Evolutionary conservation across 805 yeast species (phyloP), one percentile per base, ranked within the genome.

Genomic region (Kazachstania bromeliacearum): DNA sequence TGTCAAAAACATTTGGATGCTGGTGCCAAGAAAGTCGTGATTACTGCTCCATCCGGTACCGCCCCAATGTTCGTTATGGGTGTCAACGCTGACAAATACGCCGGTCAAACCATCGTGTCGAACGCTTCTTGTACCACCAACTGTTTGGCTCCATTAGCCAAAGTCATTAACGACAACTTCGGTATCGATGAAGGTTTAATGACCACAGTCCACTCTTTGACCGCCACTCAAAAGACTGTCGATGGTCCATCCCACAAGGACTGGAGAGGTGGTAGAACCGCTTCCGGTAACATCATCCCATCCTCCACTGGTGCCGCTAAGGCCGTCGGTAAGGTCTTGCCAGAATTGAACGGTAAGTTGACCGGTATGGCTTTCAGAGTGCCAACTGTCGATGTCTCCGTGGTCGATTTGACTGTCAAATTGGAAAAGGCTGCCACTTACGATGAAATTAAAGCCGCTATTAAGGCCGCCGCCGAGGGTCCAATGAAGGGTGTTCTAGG

Each of bases 221-320:
- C 82, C 44, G 82, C 82, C 44, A 73, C 82, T 47, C 82, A 77
- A 64, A 76, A 76, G 69, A 75, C 81, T 45, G 83, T 77, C 52
- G 83, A 77, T 60, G 82, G 82, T 67, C 79, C 82, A 59, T 76
- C 83, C 61, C 79, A 74, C 68, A 77, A 77, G 68, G 83, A 76
- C 68, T 76, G 83, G 83, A 75, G 83, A 73, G 82, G 82, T 68
- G 83, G 82, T 63, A 72, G 83, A 70, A 74, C 82, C 53, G 83
- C 83, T 57, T 73, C 80, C 44, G 81, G 77, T 57, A 76, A 77
- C 75, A 76, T 77, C 60, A 77, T 77, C 55, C 83, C 83, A 64
- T 76, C 82, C 39, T 74, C 82, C 48, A 77, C 83, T 38, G 83
- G 83, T 71, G 83, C 83, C 51, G 83, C 83, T 46, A 77, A 77